Conservation (phyloP, 2,329 filamentous ascomycete genomes). For the Alternaria ventricosa region DNA sequence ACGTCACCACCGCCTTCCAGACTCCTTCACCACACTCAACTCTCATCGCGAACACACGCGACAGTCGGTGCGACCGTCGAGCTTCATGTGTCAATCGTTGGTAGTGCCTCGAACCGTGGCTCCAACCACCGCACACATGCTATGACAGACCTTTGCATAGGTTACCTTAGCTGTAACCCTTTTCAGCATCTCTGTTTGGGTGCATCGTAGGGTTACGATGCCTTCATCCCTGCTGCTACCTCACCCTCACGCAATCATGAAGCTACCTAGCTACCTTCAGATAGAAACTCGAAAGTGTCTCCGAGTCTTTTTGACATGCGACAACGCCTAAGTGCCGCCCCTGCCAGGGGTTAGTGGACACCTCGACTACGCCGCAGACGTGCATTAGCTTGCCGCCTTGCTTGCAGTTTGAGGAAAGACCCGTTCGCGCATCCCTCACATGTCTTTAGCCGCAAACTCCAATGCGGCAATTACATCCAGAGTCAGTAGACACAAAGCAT, state of each 20-base stretch:
- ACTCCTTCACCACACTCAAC: neutral
- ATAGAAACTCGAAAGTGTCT: neutral
- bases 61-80: neutral
- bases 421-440: neutral
- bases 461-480: neutral
- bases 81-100: neutral
- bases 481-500: neutral
- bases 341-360: neutral
- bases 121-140: neutral
- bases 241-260: too few relatives aligned
- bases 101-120: neutral
- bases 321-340: neutral
- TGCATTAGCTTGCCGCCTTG: neutral
- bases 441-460: neutral
- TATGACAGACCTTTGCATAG: neutral
- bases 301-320: neutral
- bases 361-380: neutral
- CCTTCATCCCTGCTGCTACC: neutral
- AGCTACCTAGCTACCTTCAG: neutral
- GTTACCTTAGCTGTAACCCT: neutral
- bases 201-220: neutral
- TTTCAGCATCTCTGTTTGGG: neutral
- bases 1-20: constrained; percentile 10
- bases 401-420: neutral
- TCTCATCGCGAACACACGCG: neutral